Evolutionary conservation across 495 filamentous ascomycete genomes (phyloP).

Genomic region (Tuber borchii): DNA sequence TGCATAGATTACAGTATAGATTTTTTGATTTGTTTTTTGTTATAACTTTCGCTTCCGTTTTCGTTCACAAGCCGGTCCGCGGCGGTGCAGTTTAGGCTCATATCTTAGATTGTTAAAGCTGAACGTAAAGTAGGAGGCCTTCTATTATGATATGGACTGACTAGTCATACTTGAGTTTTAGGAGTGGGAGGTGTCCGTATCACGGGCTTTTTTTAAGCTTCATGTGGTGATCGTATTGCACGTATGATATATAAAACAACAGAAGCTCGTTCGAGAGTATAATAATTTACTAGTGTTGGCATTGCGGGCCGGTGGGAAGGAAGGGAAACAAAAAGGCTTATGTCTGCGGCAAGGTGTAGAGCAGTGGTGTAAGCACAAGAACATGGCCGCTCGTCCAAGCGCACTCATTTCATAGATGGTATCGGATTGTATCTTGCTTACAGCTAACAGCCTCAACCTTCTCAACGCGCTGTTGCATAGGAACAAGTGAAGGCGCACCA

Average conservation of each 20-base stretch:
- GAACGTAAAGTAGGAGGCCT: not conserved
- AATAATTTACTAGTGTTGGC: not conserved
- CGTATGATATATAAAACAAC: not conserved
- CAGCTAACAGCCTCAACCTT: not conserved
- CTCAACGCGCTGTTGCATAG: no score
- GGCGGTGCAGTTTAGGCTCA: not conserved
- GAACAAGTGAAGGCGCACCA: no score
- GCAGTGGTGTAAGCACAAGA: no score
- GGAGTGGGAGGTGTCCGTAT: not conserved
- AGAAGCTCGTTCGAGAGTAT: not conserved
- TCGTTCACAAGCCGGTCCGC: not conserved
- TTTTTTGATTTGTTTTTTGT: not conserved
- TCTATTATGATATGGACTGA: not conserved
- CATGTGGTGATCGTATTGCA: no score
- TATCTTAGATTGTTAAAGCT: not conserved
- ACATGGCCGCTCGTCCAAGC: no score
- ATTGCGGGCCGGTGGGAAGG: no score
- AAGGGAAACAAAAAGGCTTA: no score
- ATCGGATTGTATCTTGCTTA: not conserved
- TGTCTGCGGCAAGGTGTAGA: no score
- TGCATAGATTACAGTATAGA: not conserved
- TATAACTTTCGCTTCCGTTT: not conserved
- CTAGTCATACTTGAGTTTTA: not conserved
- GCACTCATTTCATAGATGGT: no score
- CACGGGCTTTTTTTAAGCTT: not conserved